Percentiles rank a stretch among this genome's conserved stretches.
Conservation (phyloP, 192 early-diverging fungal genomes). For the Geranomyces variabilis region DNA sequence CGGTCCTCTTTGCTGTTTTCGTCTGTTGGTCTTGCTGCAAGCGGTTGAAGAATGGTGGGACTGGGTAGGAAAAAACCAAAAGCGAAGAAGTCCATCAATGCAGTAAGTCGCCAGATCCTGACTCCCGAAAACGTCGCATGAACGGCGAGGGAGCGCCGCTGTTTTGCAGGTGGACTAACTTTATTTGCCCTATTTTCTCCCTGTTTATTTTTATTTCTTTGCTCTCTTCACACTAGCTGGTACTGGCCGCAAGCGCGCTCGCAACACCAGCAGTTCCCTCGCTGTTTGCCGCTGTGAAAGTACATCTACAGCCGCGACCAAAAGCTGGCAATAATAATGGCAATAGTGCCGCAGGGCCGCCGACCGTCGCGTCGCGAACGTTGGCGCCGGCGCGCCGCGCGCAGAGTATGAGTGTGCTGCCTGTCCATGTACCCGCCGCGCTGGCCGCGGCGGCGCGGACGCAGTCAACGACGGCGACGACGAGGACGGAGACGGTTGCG, state of each 20-base stretch:
- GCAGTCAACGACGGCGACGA: too few relatives aligned
- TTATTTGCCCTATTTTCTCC: neutral
- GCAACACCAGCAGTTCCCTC: slow-evolving; percentile 32
- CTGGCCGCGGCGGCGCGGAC: neutral
- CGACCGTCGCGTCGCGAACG: neutral
- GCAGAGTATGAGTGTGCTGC: slow-evolving; percentile 32
- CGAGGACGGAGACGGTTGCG: neutral
- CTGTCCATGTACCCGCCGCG: neutral
- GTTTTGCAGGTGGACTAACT: neutral
- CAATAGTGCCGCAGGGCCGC: neutral
- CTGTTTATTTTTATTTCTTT: neutral
- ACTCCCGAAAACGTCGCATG: too few relatives aligned
- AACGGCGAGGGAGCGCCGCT: neutral
- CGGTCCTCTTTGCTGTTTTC: too few relatives aligned
- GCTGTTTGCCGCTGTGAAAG: slow-evolving; percentile 33
- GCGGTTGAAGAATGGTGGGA: slow-evolving; percentile 14
- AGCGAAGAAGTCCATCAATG: slow-evolving; percentile 39
- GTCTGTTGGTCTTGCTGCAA: too few relatives aligned
- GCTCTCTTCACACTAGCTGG: slow-evolving; percentile 20
- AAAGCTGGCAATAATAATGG: slow-evolving; percentile 8
- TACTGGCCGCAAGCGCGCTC: slow-evolving; percentile 37
- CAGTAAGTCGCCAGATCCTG: slow-evolving; percentile 16
- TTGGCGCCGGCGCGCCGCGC: slow-evolving; percentile 18
- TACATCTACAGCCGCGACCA: slow-evolving; percentile 24
- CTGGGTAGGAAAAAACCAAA: slow-evolving; percentile 23